phyloP scores from a whole-genome alignment of 495 filamentous ascomycete genomes.

The Stereocaulon alpinum region DNA sequence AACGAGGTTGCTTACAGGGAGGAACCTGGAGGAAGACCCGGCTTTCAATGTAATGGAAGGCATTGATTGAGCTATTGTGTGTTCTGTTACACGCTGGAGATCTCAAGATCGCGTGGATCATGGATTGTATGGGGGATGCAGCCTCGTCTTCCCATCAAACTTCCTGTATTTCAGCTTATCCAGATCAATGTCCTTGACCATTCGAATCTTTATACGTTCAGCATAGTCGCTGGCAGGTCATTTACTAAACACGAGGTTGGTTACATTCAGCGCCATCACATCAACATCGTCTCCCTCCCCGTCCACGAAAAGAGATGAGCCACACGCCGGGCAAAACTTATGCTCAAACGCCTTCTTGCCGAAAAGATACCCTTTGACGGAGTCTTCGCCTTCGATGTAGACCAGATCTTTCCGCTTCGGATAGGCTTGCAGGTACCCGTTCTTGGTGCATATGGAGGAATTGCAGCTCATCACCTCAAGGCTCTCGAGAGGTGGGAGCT shows the following conservation, averaged over 20 bases:
- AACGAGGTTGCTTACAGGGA: no score
- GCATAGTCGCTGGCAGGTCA: neutral
- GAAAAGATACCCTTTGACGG: conserved; percentile 24
- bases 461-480: conserved; percentile 28
- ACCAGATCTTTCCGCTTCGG: conserved; percentile 21
- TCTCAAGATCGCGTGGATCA: neutral
- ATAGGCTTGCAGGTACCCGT: conserved; percentile 34
- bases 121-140: conserved; percentile 5
- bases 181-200: conserved; percentile 27
- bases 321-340: conserved; percentile 27
- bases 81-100: neutral
- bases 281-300: conserved; percentile 5
- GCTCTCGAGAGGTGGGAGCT: conserved; percentile 22
- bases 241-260: neutral
- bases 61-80: neutral
- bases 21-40: no score
- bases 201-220: conserved; percentile 20
- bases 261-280: conserved; percentile 22
- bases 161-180: conserved; percentile 19
- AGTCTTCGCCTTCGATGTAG: conserved; percentile 23
- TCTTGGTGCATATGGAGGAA: conserved; percentile 35
- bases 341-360: conserved; percentile 18
- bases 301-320: conserved; percentile 18
- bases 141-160: conserved; percentile 17
- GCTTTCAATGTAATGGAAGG: no score